Conservation (phyloP, 1,284 basidiomycete genomes). For the Moniliophthora roreri region DNA sequence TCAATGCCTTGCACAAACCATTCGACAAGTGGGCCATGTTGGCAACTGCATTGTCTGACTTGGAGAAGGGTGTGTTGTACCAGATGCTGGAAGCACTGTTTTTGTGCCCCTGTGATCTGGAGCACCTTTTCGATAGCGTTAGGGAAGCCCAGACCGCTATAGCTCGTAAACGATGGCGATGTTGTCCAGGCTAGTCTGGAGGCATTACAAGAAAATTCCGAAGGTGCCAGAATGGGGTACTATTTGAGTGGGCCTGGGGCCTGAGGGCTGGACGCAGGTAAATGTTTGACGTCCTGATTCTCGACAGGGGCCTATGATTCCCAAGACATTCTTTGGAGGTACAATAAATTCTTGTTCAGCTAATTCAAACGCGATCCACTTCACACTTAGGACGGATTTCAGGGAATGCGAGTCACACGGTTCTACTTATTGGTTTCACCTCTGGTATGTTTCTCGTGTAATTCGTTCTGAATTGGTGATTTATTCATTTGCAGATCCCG, state of each 20-base stretch:
- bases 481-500: conserved; percentile 7
- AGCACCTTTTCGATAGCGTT: neutral
- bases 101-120: neutral
- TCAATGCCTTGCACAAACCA: conserved; percentile 12
- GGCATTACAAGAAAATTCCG: conserved; percentile 10
- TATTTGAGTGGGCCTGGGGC: conserved; percentile 16
- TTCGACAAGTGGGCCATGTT: conserved; percentile 12
- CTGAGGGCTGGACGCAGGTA: conserved; percentile 15
- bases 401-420: conserved; percentile 14
- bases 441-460: conserved; percentile 6
- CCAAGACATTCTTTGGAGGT: conserved; percentile 14
- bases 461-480: neutral
- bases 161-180: conserved; percentile 17
- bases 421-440: conserved; percentile 14
- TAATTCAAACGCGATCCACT: neutral
- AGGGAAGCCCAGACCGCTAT: neutral
- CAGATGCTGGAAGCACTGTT: conserved; percentile 5
- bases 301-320: conserved; percentile 15
- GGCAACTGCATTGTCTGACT: conserved; percentile 17
- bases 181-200: conserved; percentile 9
- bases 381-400: conserved; percentile 9
- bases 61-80: conserved; percentile 14
- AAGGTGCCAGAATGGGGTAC: conserved; percentile 8
- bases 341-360: too few relatives aligned
- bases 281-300: neutral